Evolutionary conservation across 1,139 yeast genomes (phyloP).

Genomic region (Taphrina pruni): DNA sequence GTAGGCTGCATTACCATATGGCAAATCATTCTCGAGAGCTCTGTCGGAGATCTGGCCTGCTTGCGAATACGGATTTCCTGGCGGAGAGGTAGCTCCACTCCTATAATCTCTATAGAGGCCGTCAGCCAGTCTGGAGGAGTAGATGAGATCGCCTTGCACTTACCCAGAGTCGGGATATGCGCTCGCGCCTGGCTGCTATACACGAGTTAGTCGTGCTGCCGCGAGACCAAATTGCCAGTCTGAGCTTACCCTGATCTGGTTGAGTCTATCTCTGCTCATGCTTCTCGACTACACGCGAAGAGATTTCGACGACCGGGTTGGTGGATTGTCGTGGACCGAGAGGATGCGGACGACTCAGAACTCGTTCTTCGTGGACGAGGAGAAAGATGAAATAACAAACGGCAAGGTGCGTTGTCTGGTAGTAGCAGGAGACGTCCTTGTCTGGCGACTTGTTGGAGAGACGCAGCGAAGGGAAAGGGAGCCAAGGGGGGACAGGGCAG

Average conservation of each 20-base stretch:
- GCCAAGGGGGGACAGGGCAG: slow-evolving; percentile 1
- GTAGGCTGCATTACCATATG: slow-evolving; percentile 27
- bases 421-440: not conserved
- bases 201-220: not conserved
- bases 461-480: not conserved
- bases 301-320: not conserved
- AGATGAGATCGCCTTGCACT: not conserved
- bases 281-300: not conserved
- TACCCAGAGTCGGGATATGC: slow-evolving; percentile 33
- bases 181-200: slow-evolving; percentile 19
- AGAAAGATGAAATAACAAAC: no score
- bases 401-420: not conserved
- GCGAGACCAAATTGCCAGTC: not conserved
- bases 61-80: slow-evolving; percentile 24
- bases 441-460: not conserved
- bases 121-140: not conserved
- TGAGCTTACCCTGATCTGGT: slow-evolving; percentile 24
- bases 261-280: slow-evolving; percentile 38
- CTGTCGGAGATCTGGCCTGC: slow-evolving; percentile 11
- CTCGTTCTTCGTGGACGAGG: no score
- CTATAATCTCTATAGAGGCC: slow-evolving; percentile 7
- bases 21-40: slow-evolving; percentile 32
- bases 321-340: not conserved
- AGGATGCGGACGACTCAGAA: no score
- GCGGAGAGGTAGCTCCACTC: slow-evolving; percentile 12